Evolutionary conservation across 1,284 basidiomycete genomes (phyloP), one percentile per base, ranked within the genome.

Genomic region (Cryptococcus sp.): DNA sequence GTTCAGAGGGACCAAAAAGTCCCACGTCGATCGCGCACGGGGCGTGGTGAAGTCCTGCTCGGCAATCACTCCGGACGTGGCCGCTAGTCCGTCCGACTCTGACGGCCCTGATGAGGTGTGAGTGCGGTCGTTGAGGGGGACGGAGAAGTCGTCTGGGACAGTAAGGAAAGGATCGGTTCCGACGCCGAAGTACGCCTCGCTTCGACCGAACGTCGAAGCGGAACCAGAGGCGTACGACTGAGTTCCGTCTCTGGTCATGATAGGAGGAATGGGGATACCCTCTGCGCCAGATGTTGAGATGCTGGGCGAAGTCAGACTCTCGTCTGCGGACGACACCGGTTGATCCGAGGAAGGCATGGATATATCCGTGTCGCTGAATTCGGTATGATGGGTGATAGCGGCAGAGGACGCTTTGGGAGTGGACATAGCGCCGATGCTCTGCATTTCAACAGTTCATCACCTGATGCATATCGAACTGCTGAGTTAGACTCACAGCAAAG

Each of bases 381-480:
- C 3, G 39, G 7, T 16, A 19, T 22, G 19, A 25, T 10, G 5
- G 5, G 19, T 20, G 15, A 35, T 35, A 8, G 8, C 2, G 30
- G 30, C 30, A 35, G 42, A 16, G 19, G 43, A 27, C 19, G 38
- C 23, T 48, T 50, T 41, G 3, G 61, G 61, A 11, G 62, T 61
- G 0, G 64, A 64, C 19, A 57, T 56, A 4, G 45, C 30, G n/a
- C 63, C 61, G 19, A 62, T 56, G 43, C 62, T 64, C 59, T 63
- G 23, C 17, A 8, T 2, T 17, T 19, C 19, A 10, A n/a, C 22
- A 40, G 50, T 22, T 50, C 42, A n/a, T 61, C 60, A 61, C 56
- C 60, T 35, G 25, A 30, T 10, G 27, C 27, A 30, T 30, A 30
- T 30, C 27, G 27, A 10, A 4, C 4, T 4, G 10, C 10, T 30